A percentile compares a stretch with the other conserved stretches of the same genome.
phyloP scores from a whole-genome alignment of 2,329 filamentous ascomycete genomes.

The Pestalotiopsis sp. region DNA sequence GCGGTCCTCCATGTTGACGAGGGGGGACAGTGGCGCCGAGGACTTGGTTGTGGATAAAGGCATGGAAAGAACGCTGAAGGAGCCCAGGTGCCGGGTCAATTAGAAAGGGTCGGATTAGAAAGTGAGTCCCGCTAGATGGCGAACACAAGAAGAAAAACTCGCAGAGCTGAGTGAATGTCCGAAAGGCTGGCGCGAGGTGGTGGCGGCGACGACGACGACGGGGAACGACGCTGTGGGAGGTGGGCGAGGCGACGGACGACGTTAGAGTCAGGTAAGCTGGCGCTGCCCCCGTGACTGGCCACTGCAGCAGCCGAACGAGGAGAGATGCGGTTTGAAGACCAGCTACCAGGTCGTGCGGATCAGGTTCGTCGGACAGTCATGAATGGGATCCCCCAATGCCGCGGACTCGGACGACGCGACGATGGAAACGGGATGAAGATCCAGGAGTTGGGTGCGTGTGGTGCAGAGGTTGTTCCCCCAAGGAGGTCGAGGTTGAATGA shows the following conservation, averaged over 20 bases:
- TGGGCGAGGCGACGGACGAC: neutral
- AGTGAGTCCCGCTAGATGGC: neutral
- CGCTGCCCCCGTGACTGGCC: slow-evolving; percentile 13
- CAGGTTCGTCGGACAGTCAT: neutral
- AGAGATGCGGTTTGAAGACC: neutral
- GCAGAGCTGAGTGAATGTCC: neutral
- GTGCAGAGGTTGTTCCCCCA: neutral
- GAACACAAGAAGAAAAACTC: neutral
- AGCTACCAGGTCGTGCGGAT: slow-evolving; percentile 1
- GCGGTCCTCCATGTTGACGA: slow-evolving; percentile 98
- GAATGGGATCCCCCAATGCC: neutral
- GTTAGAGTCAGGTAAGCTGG: neutral
- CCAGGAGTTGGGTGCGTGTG: slow-evolving; percentile 5
- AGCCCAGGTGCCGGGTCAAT: slow-evolving; percentile 35
- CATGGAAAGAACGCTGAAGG: slow-evolving; percentile 70
- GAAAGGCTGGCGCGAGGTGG: neutral
- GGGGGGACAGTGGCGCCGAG: slow-evolving; percentile 74
- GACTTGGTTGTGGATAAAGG: slow-evolving; percentile 77
- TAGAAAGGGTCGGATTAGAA: neutral
- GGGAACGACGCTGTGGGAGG: neutral
- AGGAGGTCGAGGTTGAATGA: slow-evolving; percentile 8
- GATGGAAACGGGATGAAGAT: neutral
- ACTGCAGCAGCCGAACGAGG: neutral
- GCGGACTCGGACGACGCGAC: neutral
- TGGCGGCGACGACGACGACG: neutral